Conservation (phyloP, 305 asterid genomes). For the Fraxinus baroniana region DNA sequence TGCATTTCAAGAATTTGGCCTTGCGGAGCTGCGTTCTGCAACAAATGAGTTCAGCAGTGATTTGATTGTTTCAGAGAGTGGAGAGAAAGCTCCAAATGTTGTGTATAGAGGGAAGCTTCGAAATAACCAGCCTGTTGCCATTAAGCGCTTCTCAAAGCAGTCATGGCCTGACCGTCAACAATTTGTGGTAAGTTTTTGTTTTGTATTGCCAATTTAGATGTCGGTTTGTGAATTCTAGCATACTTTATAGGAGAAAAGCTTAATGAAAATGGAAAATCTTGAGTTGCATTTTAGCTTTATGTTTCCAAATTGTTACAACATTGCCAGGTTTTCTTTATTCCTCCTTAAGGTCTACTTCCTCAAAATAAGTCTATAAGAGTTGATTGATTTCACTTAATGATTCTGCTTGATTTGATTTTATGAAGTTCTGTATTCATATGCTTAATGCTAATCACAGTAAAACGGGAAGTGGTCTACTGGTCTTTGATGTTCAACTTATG, state of each 20-base stretch:
- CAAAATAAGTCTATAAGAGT: not conserved
- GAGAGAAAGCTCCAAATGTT: slow-evolving; percentile 94
- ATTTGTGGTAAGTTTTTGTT: slow-evolving; percentile 60
- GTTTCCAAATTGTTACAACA: not conserved
- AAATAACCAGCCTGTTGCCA: slow-evolving; percentile 71
- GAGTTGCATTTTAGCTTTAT: not conserved
- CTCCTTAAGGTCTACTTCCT: not conserved
- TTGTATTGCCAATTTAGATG: slow-evolving; percentile 7
- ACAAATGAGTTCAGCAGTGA: slow-evolving; percentile 91
- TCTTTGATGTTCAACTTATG: not conserved
- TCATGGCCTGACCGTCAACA: slow-evolving; percentile 97
- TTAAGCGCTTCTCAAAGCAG: slow-evolving; percentile 95
- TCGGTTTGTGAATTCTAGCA: not conserved
- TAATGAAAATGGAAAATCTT: not conserved
- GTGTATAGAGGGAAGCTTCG: slow-evolving; percentile 89
- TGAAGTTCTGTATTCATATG: not conserved
- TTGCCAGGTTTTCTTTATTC: not conserved
- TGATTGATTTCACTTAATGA: not conserved
- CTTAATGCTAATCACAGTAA: not conserved
- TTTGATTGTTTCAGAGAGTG: slow-evolving; percentile 95
- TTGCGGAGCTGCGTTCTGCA: slow-evolving; percentile 78
- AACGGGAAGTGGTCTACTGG: not conserved
- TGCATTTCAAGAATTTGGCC: slow-evolving; percentile 74
- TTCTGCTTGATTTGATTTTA: not conserved
- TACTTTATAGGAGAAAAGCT: not conserved